phyloP scores from a whole-genome alignment of 2,329 filamentous ascomycete genomes.

The Cordyceps cateniannulata region DNA sequence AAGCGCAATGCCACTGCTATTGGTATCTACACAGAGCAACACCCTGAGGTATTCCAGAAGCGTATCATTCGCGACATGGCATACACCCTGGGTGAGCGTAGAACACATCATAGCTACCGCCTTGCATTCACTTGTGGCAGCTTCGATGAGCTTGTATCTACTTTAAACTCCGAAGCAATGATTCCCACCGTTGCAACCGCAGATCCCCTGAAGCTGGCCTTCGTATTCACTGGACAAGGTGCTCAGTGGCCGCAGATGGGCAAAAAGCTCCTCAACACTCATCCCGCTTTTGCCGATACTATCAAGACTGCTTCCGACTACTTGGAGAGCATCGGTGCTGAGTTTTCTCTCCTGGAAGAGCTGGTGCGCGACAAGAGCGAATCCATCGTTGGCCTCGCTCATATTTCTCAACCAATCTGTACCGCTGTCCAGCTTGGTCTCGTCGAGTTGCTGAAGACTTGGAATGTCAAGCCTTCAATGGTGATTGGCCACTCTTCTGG shows the following conservation, averaged over 20 bases:
- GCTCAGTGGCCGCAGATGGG: conserved; percentile 34
- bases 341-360: conserved; percentile 32
- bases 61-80: conserved; percentile 39
- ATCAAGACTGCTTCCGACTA: conserved; percentile 27
- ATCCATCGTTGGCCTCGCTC: conserved; percentile 29
- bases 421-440: conserved; percentile 43
- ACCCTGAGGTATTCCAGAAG: conserved; percentile 36
- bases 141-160: conserved; percentile 33
- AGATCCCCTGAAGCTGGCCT: conserved; percentile 21
- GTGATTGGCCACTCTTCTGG: conserved; percentile 42
- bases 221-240: conserved; percentile 35
- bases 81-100: conserved; percentile 40
- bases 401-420: conserved; percentile 38
- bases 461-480: conserved; percentile 32
- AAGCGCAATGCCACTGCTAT: conserved; percentile 25
- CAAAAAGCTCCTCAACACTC: conserved; percentile 27
- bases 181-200: conserved; percentile 15
- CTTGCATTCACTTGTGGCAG: conserved; percentile 37
- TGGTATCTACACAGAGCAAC: conserved; percentile 34
- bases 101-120: conserved; percentile 37
- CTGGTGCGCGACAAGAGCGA: conserved; percentile 27
- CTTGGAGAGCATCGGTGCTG: conserved; percentile 27
- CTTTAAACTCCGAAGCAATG: conserved; percentile 4
- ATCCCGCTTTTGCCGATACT: conserved; percentile 28
- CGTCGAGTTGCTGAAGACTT: conserved; percentile 36